phyloP scores from a whole-genome alignment of 2,329 filamentous ascomycete genomes.

The Ascochyta koolunga region DNA sequence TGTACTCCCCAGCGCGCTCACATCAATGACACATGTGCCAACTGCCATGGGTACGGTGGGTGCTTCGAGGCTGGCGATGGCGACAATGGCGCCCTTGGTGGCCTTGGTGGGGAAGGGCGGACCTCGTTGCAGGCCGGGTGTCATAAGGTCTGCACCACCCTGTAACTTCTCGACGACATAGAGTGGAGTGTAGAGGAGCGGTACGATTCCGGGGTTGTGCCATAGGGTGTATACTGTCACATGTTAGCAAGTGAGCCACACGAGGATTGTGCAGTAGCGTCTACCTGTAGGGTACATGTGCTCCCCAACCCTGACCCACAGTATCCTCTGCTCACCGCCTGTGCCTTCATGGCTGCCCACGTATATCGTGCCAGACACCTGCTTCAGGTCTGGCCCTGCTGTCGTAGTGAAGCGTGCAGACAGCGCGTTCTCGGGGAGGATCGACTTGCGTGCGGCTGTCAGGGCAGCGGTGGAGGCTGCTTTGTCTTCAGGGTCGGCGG shows the following conservation, averaged over 20 bases:
- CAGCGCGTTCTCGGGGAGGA: constrained; percentile 68
- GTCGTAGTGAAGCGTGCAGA: constrained; percentile 71
- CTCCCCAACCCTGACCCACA: constrained; percentile 70
- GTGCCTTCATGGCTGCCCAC: constrained; percentile 61
- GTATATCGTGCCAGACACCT: constrained; percentile 69
- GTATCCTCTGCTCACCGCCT: constrained; percentile 62
- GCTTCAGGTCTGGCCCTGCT: constrained; percentile 64
- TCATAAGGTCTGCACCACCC: constrained; percentile 72
- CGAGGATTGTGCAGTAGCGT: neutral
- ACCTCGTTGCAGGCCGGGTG: constrained; percentile 67
- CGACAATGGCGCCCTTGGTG: constrained; percentile 66
- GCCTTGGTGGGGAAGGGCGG: constrained; percentile 67
- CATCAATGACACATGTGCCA: constrained; percentile 68
- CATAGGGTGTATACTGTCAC: constrained; percentile 68
- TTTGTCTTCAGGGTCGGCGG: constrained; percentile 51
- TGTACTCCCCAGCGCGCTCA: constrained; percentile 61
- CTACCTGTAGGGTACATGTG: constrained; percentile 57
- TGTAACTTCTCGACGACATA: constrained; percentile 68
- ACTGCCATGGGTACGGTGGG: constrained; percentile 69
- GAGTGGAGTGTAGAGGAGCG: constrained; percentile 67
- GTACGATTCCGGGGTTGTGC: constrained; percentile 66
- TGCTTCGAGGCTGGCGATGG: constrained; percentile 64
- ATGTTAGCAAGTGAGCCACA: neutral
- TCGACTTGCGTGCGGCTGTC: constrained; percentile 61
- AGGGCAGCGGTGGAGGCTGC: constrained; percentile 52